Evolutionary conservation across 495 filamentous ascomycete species (phyloP), one percentile per base, ranked within the genome.

Genomic region (Lophiotrema nucula): DNA sequence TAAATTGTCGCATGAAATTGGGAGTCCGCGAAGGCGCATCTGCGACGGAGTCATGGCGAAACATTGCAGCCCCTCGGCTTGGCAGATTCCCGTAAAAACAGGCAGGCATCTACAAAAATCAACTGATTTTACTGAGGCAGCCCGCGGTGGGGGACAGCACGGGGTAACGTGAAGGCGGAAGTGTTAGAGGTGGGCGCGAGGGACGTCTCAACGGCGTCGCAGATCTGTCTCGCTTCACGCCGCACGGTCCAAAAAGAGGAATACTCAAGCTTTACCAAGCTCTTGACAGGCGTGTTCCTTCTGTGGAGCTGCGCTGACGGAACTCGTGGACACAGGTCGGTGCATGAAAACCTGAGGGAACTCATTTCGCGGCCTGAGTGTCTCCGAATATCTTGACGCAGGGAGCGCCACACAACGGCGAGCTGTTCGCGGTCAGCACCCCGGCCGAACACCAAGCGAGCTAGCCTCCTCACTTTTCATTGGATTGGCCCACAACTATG

Each of bases 1-100:
- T 68, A 68, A 58, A 68, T 62, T 47, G 24, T 33, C 55, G 61
- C 61, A 65, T 68, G 56, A 68, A 68, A 65, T 68, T 65, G 47
- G 42, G 22, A 47, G 52, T 60, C 53, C 54, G 53, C 41, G 52
- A 64, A 58, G 10, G 41, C 27, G 56, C 56, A 58, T 6, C 35
- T 15, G 8, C 24, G 39, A 43, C 52, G 55, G 64, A 39, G 49
- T 18, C 59, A 53, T 47, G 54, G 45, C 64, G 64, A 67, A 67
- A 67, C 64, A 57, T 54, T 18, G 41, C 28, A 37, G 52, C 59
- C 59, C 64, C 64, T 67, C 64, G 64, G 64, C 59, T 67, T 63
- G 64, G 59, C 64, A 38, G 16, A 6, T 35, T 31, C 53, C 64
- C 64, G 64, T 55, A 42, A 53, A 61, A 60, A 31, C 19, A 47